Percentiles rank a stretch among this genome's conserved stretches.
phyloP scores from a whole-genome alignment of 1,284 basidiomycete species.

The Malassezia obtusa region DNA sequence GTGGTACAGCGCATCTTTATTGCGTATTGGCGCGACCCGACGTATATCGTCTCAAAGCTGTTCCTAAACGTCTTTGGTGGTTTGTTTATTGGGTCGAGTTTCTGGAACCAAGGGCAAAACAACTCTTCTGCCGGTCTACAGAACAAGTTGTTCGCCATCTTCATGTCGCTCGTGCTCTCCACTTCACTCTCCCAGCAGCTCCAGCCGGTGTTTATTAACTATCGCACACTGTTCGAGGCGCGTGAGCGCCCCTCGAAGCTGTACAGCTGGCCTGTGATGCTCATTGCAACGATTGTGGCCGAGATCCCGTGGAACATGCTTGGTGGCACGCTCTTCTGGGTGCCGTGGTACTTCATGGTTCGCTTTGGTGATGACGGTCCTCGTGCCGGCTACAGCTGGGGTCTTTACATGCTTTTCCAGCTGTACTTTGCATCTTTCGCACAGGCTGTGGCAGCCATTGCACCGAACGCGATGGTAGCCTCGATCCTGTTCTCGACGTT shows the following conservation, averaged over 20 bases:
- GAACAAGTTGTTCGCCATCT: conserved; percentile 63
- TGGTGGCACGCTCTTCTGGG: conserved; percentile 36
- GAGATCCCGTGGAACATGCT: conserved; percentile 45
- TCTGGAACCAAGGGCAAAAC: conserved; percentile 31
- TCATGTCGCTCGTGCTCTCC: conserved; percentile 47
- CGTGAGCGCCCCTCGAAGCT: conserved; percentile 66
- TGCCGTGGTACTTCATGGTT: conserved; percentile 35
- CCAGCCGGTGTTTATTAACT: conserved; percentile 51
- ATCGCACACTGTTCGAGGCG: conserved; percentile 60
- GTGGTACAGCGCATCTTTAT: conserved; percentile 31
- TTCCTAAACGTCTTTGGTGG: conserved; percentile 53
- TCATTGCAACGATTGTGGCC: conserved; percentile 49
- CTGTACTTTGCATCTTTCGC: conserved; percentile 57
- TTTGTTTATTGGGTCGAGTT: conserved; percentile 56
- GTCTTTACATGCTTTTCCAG: conserved; percentile 34
- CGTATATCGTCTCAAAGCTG: conserved; percentile 29
- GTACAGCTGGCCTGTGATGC: conserved; percentile 70
- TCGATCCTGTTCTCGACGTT: conserved; percentile 59
- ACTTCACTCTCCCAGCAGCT: conserved; percentile 41
- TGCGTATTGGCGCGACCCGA: conserved; percentile 45
- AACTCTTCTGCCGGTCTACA: conserved; percentile 50
- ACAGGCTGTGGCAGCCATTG: conserved; percentile 60
- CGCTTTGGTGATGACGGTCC: conserved; percentile 20
- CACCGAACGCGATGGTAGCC: conserved; percentile 60
- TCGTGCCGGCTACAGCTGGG: conserved; percentile 25